Conservation (phyloP, 805 yeast genomes). For the Metschnikowia arizonensis region DNA sequence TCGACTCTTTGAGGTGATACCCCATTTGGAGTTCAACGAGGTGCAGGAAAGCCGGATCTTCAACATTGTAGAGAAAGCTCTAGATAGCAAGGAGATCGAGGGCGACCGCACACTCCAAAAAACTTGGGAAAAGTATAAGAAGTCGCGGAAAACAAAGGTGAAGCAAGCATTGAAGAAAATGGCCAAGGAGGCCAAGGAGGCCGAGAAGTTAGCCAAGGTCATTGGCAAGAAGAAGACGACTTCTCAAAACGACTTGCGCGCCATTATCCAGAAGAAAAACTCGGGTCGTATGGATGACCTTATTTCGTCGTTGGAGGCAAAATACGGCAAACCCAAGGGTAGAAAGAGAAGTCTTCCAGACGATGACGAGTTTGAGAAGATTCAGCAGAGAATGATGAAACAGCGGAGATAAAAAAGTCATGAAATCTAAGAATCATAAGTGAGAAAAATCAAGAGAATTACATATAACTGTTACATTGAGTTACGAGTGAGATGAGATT, state of each 20-base stretch:
- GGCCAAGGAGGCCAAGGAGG: slow-evolving; percentile 64
- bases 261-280: slow-evolving; percentile 48
- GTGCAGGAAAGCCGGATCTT: slow-evolving; percentile 61
- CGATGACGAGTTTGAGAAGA: slow-evolving; percentile 46
- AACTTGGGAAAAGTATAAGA: slow-evolving; percentile 50
- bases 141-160: slow-evolving; percentile 45
- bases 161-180: slow-evolving; percentile 46
- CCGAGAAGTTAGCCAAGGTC: slow-evolving; percentile 44
- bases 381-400: slow-evolving; percentile 28
- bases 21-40: slow-evolving; percentile 64
- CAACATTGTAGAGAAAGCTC: slow-evolving; percentile 41
- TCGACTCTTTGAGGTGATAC: slow-evolving; percentile 65
- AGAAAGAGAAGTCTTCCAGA: slow-evolving; percentile 39
- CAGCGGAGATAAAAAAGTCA: background rate
- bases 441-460: too few species aligned
- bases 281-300: slow-evolving; percentile 41
- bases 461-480: too few species aligned
- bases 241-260: slow-evolving; percentile 40
- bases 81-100: slow-evolving; percentile 35
- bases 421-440: too few species aligned
- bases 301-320: slow-evolving; percentile 46
- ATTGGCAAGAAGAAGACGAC: slow-evolving; percentile 25
- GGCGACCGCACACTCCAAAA: slow-evolving; percentile 30
- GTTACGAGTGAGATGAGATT: too few species aligned
- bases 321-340: slow-evolving; percentile 41